Conservation (phyloP, 805 yeast genomes). For the Suhomyces sp. region DNA sequence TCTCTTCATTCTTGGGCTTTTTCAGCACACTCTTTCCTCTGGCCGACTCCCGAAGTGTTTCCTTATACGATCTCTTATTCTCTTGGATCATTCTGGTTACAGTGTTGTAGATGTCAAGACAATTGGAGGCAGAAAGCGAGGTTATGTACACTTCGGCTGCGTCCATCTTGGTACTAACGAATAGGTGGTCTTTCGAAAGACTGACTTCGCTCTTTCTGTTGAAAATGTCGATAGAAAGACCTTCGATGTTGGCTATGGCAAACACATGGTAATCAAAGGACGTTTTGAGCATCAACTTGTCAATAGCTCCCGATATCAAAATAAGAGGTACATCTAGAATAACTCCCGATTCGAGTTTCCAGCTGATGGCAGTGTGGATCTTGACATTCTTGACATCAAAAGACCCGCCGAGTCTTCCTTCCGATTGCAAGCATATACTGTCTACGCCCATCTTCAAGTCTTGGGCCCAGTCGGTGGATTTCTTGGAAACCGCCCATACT, state of each 20-base stretch:
- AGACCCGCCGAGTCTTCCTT: constrained; percentile 79
- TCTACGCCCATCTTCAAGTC: constrained; percentile 61
- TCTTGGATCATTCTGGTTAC: constrained; percentile 71
- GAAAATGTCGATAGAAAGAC: constrained; percentile 52
- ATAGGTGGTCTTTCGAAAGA: constrained; percentile 57
- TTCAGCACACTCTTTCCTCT: constrained; percentile 9
- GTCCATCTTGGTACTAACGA: constrained; percentile 47
- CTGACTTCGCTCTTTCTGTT: constrained; percentile 60
- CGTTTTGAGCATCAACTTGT: constrained; percentile 52
- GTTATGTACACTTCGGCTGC: constrained; percentile 66
- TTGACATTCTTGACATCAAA: constrained; percentile 49
- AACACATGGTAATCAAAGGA: constrained; percentile 87
- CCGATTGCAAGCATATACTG: constrained; percentile 48
- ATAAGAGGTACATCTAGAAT: constrained; percentile 63
- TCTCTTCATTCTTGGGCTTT: background rate
- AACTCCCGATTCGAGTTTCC: constrained; percentile 51
- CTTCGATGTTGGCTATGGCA: constrained; percentile 54
- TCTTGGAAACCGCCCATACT: constrained; percentile 68
- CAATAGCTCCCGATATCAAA: constrained; percentile 55
- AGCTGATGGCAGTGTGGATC: constrained; percentile 64
- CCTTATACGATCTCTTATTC: constrained; percentile 66
- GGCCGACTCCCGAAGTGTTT: constrained; percentile 64
- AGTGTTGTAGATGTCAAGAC: constrained; percentile 73
- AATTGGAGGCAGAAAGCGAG: constrained; percentile 79
- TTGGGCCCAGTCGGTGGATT: constrained; percentile 68